Base-by-base conservation (phyloP, 805 yeast genomes). In the Candida ovalis region DNA sequence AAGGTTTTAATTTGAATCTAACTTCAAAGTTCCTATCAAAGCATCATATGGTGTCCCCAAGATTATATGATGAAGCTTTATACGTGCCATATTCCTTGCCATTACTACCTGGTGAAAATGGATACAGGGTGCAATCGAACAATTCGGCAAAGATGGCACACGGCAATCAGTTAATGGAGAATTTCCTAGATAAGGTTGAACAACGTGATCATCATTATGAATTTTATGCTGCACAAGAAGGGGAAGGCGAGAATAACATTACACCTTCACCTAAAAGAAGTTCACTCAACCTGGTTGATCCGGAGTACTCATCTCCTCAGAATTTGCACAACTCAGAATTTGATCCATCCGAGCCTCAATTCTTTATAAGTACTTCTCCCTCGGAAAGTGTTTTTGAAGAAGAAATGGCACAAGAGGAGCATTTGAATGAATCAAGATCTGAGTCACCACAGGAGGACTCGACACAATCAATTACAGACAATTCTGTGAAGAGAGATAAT, bases 261-360 rank as follows among this genome's bases (percentile, higher is more conserved):
- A 45, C 45, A 10, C 52, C 46, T 17, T 56, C 63, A n/a, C 58
- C 62, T 9, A 47, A 47, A 40, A 39, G 56, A 55, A 57, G 53
- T 37, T 39, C 41, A n/a, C 54, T 61, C 5, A 53, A 50, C 38
- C 48, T 52, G 4, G 53, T 45, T 28, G 60, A 57, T 15, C 51
- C 51, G 4, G 51, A 53, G 39, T 50, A 53, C 37, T 39, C 56
- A 12, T 54, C 76, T 69, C 47, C 64, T 66, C 48, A 69, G 60
- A 50, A 74, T 71, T 40, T 69, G 24, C 61, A 54, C 41, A 62
- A 68, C 44, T 76, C 72, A 27, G 82, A 84, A n/a, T 88, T 88
- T 64, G 89, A 90, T 63, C 97, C 97, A 0, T 81, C 90, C 15
- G 97, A 90, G 61, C 97, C 97, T 0, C 97, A 90, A 60, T 88